phyloP scores from a whole-genome alignment of 371 early-diverging fungal species.

The Circinella minor region DNA sequence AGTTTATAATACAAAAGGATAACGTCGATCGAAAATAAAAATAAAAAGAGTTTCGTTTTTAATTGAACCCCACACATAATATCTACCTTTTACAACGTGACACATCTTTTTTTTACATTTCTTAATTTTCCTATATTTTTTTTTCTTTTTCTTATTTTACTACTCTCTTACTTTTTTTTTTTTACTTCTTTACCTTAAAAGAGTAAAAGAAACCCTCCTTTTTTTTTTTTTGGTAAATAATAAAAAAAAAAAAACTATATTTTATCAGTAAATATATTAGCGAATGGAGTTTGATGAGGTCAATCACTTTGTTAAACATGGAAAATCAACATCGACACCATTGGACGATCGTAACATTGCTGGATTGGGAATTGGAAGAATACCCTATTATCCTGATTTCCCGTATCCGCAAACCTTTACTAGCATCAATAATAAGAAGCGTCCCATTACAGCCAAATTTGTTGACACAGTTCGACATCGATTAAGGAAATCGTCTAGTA shows the following conservation, averaged over 20 bases:
- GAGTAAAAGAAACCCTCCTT: no score
- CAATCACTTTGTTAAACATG: constrained; percentile 25
- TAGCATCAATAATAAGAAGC: constrained; percentile 7
- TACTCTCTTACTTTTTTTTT: background rate
- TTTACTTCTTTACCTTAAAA: no score
- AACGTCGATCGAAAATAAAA: no score
- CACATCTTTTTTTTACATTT: background rate
- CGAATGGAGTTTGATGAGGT: constrained; percentile 33
- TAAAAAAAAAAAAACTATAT: background rate
- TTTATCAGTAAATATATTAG: background rate
- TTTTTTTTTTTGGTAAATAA: no score
- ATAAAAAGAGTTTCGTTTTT: no score
- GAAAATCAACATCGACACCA: constrained; percentile 9
- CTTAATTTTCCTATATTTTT: background rate
- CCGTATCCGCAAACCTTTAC: constrained; percentile 4
- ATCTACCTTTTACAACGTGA: background rate
- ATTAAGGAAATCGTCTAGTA: constrained; percentile 6
- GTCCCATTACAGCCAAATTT: constrained; percentile 12
- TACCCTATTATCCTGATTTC: constrained; percentile 10
- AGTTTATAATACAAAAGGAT: no score
- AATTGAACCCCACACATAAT: background rate
- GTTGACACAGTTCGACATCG: constrained; percentile 15
- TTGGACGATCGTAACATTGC: constrained; percentile 13
- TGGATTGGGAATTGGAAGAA: constrained; percentile 5
- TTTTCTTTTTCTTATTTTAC: background rate